A percentile compares a stretch with the other conserved stretches of the same genome.
Conservation (phyloP, 257 asterid species). For the Salvia rosmarinus region DNA sequence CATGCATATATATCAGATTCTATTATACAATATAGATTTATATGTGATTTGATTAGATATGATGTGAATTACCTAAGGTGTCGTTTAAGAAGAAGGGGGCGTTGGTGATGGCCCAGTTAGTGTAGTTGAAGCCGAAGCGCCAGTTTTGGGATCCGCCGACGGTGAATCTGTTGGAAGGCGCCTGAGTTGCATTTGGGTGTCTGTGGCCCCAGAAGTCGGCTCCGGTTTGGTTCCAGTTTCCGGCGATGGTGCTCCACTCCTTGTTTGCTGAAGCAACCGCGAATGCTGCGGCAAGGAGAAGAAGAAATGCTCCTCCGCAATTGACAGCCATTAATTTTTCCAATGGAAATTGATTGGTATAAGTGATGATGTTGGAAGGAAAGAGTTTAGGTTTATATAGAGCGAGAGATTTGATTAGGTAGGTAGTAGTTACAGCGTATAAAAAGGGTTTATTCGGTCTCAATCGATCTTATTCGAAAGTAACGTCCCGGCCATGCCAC, state of each 20-base stretch:
- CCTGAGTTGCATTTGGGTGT: constrained; percentile 40
- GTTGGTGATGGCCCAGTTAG: constrained; percentile 63
- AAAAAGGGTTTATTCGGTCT: background rate
- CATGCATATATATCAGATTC: background rate
- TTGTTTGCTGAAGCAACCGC: constrained; percentile 45
- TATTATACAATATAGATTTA: no score
- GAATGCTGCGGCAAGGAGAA: constrained; percentile 31
- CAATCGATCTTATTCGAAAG: no score
- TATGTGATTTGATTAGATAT: no score
- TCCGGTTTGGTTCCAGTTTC: constrained; percentile 41
- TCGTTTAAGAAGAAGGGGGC: constrained; percentile 70
- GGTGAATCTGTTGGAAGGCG: constrained; percentile 34
- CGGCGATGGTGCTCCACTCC: constrained; percentile 42
- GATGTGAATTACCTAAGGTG: constrained; percentile 59
- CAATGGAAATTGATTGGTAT: background rate
- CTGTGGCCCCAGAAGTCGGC: no score
- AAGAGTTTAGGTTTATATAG: constrained; percentile 37
- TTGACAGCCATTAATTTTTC: constrained; percentile 35
- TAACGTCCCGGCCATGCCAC: no score
- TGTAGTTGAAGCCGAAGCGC: constrained; percentile 71
- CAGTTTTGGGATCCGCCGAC: constrained; percentile 71
- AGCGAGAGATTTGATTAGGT: background rate
- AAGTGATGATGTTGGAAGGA: constrained; percentile 27
- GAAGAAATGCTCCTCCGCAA: constrained; percentile 15
- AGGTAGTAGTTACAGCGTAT: background rate